Evolutionary conservation across 352 stramenopile species (phyloP).

Genomic region (Globisporangium spinosum): DNA sequence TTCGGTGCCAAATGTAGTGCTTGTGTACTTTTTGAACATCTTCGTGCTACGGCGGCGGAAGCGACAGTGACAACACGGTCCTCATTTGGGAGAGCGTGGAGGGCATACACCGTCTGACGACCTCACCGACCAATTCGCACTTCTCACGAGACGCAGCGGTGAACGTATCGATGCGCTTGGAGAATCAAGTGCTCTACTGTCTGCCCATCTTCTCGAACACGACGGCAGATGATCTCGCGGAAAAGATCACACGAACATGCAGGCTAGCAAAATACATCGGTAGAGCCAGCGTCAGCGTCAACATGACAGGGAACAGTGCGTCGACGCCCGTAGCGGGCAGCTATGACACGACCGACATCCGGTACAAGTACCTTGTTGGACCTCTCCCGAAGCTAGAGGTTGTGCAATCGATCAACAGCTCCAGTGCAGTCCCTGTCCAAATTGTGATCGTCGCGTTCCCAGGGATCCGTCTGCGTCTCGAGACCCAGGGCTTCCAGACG

Average conservation of each 20-base stretch:
- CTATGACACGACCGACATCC: slow-evolving; percentile 27
- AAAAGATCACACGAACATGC: slow-evolving; percentile 34
- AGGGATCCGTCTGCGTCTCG: slow-evolving; percentile 31
- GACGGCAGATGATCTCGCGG: slow-evolving; percentile 25
- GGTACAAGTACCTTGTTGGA: slow-evolving; percentile 50
- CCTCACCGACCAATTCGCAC: not conserved
- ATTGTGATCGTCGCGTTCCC: slow-evolving; percentile 11
- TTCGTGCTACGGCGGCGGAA: slow-evolving; percentile 10
- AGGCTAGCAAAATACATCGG: slow-evolving; percentile 48
- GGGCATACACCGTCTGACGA: slow-evolving; percentile 20
- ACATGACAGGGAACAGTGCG: slow-evolving; percentile 17
- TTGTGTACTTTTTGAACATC: slow-evolving; percentile 32
- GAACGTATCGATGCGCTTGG: slow-evolving; percentile 39
- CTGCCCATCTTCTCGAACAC: slow-evolving; percentile 29
- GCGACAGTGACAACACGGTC: slow-evolving; percentile 27
- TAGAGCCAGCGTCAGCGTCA: slow-evolving; percentile 25
- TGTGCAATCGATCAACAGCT: slow-evolving; percentile 12
- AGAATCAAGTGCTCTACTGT: slow-evolving; percentile 34
- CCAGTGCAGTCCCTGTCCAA: slow-evolving; percentile 6
- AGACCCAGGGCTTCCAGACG: slow-evolving; percentile 26
- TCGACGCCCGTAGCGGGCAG: slow-evolving; percentile 7
- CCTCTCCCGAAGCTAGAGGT: slow-evolving; percentile 35
- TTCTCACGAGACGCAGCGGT: slow-evolving; percentile 12
- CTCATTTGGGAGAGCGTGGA: slow-evolving; percentile 46
- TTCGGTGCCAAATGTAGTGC: slow-evolving; percentile 51